Conservation (phyloP, 139 green algal species). For the Edaphochlamys debaryana region DNA sequence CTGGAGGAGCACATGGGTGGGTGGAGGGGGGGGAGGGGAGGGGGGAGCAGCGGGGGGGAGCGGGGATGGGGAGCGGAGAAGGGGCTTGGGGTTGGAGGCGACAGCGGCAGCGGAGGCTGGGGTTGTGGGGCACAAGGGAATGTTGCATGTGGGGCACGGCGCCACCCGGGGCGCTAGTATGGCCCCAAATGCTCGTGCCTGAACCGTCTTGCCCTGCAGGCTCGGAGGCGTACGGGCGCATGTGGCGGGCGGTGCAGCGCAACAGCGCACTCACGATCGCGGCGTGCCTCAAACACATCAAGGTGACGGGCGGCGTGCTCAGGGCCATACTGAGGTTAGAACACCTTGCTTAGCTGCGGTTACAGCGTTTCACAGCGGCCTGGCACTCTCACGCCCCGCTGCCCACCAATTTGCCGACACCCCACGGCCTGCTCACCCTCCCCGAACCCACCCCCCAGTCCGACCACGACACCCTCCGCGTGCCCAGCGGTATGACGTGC, state of each 20-base stretch:
- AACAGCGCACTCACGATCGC: conserved; percentile 34
- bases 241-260: conserved; percentile 24
- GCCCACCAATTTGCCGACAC: too few relatives aligned
- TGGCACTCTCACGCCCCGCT: too few relatives aligned
- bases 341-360: too few relatives aligned
- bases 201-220: too few relatives aligned
- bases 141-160: too few relatives aligned
- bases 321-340: too few relatives aligned
- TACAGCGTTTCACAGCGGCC: too few relatives aligned
- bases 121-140: neutral
- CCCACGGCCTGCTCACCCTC: neutral
- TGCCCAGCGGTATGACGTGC: conserved; percentile 52
- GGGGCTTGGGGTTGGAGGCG: neutral
- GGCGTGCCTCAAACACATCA: conserved; percentile 39
- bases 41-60: neutral
- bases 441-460: conserved; percentile 25
- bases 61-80: neutral
- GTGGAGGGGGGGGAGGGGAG: neutral
- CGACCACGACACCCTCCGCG: conserved; percentile 38
- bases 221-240: conserved; percentile 23
- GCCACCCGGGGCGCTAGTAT: too few relatives aligned
- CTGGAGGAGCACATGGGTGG: conserved; percentile 64
- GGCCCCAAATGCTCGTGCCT: too few relatives aligned
- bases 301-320: conserved; percentile 5
- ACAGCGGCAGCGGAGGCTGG: too few relatives aligned